phyloP scores from a whole-genome alignment of 2,329 filamentous ascomycete species.

The Xylariales sp. region DNA sequence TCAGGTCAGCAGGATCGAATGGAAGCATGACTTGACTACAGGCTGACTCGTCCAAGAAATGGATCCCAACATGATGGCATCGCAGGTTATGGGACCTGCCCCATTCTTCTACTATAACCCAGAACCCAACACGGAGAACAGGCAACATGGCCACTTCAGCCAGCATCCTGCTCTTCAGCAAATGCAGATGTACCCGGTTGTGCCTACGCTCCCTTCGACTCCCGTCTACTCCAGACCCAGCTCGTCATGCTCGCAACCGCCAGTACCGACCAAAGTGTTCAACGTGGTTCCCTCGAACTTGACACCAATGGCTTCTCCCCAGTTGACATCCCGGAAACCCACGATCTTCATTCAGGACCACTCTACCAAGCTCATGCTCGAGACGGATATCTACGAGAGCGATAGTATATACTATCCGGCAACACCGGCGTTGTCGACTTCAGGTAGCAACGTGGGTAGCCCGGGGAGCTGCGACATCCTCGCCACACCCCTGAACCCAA shows the following conservation, averaged over 20 bases:
- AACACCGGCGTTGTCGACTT: conserved; percentile 81
- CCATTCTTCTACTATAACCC: conserved; percentile 86
- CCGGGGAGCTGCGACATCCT: conserved; percentile 73
- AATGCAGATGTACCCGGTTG: conserved; percentile 48
- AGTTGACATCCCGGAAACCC: conserved; percentile 70
- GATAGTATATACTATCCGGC: conserved; percentile 71
- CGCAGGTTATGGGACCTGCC: conserved; percentile 63
- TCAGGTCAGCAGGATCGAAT: too few species aligned
- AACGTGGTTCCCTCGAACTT: conserved; percentile 57
- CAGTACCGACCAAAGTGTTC: conserved; percentile 46
- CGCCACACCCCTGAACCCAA: conserved; percentile 76
- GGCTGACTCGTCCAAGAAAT: conserved; percentile 55
- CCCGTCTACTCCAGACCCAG: conserved; percentile 62
- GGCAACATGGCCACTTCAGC: conserved; percentile 73
- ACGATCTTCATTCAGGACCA: conserved; percentile 46
- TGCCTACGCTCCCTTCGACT: conserved; percentile 56
- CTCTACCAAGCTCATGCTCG: conserved; percentile 54
- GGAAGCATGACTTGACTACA: too few species aligned
- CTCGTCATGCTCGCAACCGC: conserved; percentile 59
- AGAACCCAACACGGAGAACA: conserved; percentile 66
- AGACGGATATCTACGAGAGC: conserved; percentile 65
- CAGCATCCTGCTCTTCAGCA: conserved; percentile 53
- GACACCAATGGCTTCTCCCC: conserved; percentile 73
- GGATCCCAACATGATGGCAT: conserved; percentile 56
- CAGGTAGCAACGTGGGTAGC: conserved; percentile 81